Base-by-base conservation (phyloP, 495 filamentous ascomycete species). In the Aspergillus heteromorphus region DNA sequence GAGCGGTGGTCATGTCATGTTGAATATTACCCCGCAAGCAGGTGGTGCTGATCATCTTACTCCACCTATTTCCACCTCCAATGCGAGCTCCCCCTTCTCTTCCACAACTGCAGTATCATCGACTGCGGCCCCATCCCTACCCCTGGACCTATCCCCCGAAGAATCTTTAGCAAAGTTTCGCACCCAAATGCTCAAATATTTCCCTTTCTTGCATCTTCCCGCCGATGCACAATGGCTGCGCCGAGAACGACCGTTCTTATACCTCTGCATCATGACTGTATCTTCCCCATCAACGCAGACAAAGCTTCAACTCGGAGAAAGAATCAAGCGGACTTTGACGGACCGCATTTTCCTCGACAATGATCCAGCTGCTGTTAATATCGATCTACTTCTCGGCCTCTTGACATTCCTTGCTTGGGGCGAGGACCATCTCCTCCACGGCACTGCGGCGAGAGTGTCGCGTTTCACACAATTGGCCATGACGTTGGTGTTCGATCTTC, bases 371-470 rank as follows among this genome's bases (percentile, higher is more conserved):
- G 31, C 45, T 8, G 45, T 60, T 9, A 54, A 50, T 17, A 56
- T 81, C 2, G 79, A 81, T 48, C 64, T 83, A 25, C 68, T 83
- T 6, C 65, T 79, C 19, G 77, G 72, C 11, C 49, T 83, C 6
- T 45, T 83, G 8, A 64, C 65, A 0, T 67, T 69, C 34, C 45
- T 73, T 38, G 62, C 61, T 9, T 77, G 75, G 73, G 54, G 59
- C 10, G 50, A 64, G 29, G 57, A 66, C 9, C 59, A 66, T 9
- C 23, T 58, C 1, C 43, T 63, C 13, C 31, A 57, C 10, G 23
- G 41, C 4, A 42, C 19, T n/a, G 8, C 60, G 4, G 55, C 50
- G 6, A 43, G 30, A 21, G 57, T 79, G 34, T 66, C 69, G 7
- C 66, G 78, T 14, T 59, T 75, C n/a, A 68, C 70, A 1, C 71